Evolutionary conservation across 345 rosid species (phyloP), one percentile per base, ranked within the genome.

Genomic region (Citrus hindsii): DNA sequence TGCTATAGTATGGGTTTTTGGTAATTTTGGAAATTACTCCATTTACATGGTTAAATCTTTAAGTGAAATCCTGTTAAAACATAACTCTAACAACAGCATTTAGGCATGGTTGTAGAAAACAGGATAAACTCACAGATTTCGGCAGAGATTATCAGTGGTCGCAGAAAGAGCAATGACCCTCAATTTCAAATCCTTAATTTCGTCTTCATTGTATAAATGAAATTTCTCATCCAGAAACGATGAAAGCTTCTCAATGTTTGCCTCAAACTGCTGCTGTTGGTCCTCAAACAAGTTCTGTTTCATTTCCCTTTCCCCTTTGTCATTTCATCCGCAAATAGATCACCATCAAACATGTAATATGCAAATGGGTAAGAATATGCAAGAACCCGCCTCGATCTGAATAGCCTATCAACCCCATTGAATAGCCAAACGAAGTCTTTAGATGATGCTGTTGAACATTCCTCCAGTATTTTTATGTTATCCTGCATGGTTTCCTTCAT

Each of bases 331-430:
- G 73, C 77, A 73, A 87, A 86, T 40, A 86, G 76, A 28, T 88
- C 89, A 46, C 80, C 86, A 19, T 90, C 89, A 74, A 88, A 90
- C 88, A 88, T 84, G 81, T 80, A 88, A 68, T 79, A 90, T 2
- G 93, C 93, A 73, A 90, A 90, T 14, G 88, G 87, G 79, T 90
- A 90, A 1, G 93, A 87, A 69, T 77, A 85, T 0, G 89, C 82
- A 79, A 90, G 93, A 72, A 87, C 71, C 72, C 76, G 75, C 82
- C 93, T 86, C 7, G 87, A 88, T 79, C 87, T 85, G 70, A 84
- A 85, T 12, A 90, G 84, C 68, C 86, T 76, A 81, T 79, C 8
- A 42, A 90, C 83, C 64, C 87, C 93, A 79, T 79, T 88, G 46
- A 69, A 79, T 72, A 90, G 80, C 93, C 93, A 90, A 68, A 79